Percentiles rank a stretch among this genome's conserved stretches.
Evolutionary conservation across 2,329 filamentous ascomycete species (phyloP).

Genomic region (Juglanconis juglandina): DNA sequence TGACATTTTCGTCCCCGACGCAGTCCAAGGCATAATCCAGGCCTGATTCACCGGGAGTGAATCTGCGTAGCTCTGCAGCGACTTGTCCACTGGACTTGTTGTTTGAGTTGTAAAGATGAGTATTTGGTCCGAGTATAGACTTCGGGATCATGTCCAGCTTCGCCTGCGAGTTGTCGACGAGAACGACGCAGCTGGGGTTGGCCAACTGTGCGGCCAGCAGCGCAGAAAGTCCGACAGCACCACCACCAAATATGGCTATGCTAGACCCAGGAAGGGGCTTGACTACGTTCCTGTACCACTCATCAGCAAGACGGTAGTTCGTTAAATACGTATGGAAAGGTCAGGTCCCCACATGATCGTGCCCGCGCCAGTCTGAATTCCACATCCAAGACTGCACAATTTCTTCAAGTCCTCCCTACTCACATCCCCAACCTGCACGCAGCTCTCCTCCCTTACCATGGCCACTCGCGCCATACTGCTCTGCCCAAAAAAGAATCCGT

Average conservation of each 20-base stretch:
- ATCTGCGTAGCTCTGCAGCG: neutral
- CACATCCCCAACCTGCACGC: constrained; percentile 8
- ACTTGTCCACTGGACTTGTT: constrained; percentile 1
- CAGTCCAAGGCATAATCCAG: constrained; percentile 13
- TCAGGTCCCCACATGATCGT: neutral
- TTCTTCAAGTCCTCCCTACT: constrained; percentile 6
- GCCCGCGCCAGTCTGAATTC: constrained; percentile 13
- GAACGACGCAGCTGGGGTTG: constrained; percentile 1
- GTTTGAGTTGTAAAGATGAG: neutral
- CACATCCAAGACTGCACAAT: constrained; percentile 13
- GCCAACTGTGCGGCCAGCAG: constrained; percentile 7
- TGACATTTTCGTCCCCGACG: constrained; percentile 5
- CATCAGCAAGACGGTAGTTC: neutral
- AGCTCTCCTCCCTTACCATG: constrained; percentile 11
- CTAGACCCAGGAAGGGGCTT: constrained; percentile 6
- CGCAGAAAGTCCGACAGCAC: constrained; percentile 13
- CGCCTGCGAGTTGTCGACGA: constrained; percentile 9
- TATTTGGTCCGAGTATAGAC: neutral
- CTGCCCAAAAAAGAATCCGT: constrained; percentile 13
- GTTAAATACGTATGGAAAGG: too few species aligned
- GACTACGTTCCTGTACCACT: constrained; percentile 5
- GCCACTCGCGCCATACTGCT: constrained; percentile 12
- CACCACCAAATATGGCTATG: constrained; percentile 12
- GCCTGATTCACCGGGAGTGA: neutral
- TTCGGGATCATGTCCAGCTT: constrained; percentile 11